phyloP scores from a whole-genome alignment of 805 yeast species.

The Yueomyces sp. region DNA sequence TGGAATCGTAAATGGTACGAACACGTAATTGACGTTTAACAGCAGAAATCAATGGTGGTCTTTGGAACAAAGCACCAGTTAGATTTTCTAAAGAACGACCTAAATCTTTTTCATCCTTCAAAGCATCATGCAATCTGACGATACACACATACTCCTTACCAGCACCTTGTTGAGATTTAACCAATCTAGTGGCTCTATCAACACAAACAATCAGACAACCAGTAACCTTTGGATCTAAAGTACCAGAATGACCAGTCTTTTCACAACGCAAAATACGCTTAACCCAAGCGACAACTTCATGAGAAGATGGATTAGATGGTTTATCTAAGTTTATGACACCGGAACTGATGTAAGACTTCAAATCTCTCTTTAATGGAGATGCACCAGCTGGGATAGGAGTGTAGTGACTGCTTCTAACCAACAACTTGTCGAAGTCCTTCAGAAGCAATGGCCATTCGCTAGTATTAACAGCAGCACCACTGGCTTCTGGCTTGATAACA shows the following conservation, averaged over 20 bases:
- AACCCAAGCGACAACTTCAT: conserved; percentile 99
- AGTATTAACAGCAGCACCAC: conserved; percentile 70
- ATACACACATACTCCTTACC: conserved; percentile 99
- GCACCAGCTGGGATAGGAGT: conserved; percentile 95
- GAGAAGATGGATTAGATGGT: conserved; percentile 96
- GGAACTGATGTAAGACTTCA: conserved; percentile 76
- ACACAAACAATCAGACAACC: conserved; percentile 97
- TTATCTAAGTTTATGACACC: conserved; percentile 97
- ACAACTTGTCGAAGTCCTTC: conserved; percentile 84
- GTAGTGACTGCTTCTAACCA: conserved; percentile 93
- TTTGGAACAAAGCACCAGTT: conserved; percentile 97
- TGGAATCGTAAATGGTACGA: conserved; percentile 93
- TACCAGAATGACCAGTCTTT: conserved; percentile 98
- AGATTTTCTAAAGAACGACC: conserved; percentile 81
- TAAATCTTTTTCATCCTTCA: conserved; percentile 81
- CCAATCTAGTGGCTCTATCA: conserved; percentile 95
- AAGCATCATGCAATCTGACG: conserved; percentile 86
- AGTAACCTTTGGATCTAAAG: conserved; percentile 96
- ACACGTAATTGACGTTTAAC: conserved; percentile 98
- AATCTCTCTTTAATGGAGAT: conserved; percentile 87
- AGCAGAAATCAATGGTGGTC: conserved; percentile 98
- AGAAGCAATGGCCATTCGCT: conserved; percentile 91
- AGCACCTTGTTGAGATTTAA: conserved; percentile 98
- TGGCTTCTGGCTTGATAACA: conserved; percentile 79
- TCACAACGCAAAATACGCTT: conserved; percentile 90